Evolutionary conservation across 805 yeast genomes (phyloP).

Genomic region (Saccharomyces eubayanus): DNA sequence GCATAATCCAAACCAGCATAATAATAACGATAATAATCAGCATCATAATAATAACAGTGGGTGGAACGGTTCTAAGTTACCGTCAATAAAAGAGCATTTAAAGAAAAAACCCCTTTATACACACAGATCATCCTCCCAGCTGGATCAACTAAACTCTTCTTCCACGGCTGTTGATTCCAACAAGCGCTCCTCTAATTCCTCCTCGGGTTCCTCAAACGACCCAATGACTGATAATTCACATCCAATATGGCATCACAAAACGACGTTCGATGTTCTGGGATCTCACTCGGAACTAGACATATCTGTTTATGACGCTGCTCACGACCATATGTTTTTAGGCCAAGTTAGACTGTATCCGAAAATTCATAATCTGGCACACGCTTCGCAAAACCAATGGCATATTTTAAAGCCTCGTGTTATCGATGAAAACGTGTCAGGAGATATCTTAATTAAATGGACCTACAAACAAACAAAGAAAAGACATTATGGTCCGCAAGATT

Average conservation of each 20-base stretch:
- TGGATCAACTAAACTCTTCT: conserved; percentile 24
- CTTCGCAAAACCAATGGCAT: conserved; percentile 63
- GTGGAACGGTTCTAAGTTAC: conserved; percentile 13
- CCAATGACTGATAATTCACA: conserved; percentile 29
- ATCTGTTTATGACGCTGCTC: conserved; percentile 80
- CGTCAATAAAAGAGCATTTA: conserved; percentile 21
- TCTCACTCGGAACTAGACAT: conserved; percentile 77
- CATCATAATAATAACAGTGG: conserved; percentile 4
- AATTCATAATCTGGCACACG: conserved; percentile 26
- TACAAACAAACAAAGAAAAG: conserved; percentile 62
- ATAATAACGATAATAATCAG: conserved; percentile 2
- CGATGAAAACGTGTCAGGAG: conserved; percentile 73
- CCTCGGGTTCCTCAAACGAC: conserved; percentile 6
- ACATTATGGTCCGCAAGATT: conserved; percentile 88
- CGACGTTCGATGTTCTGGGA: conserved; percentile 85
- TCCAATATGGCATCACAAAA: conserved; percentile 89
- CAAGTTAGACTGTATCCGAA: conserved; percentile 68
- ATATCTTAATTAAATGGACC: conserved; percentile 65
- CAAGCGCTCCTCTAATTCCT: conserved; percentile 4
- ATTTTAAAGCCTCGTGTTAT: conserved; percentile 61
- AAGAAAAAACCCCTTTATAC: conserved; percentile 36
- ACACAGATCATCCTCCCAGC: conserved; percentile 39
- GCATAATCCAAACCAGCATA: conserved; percentile 5
- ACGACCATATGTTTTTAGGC: conserved; percentile 80
- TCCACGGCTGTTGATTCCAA: conserved; percentile 1